Evolutionary conservation across 2,329 filamentous ascomycete species (phyloP).

Genomic region (Alternaria gansuensis): DNA sequence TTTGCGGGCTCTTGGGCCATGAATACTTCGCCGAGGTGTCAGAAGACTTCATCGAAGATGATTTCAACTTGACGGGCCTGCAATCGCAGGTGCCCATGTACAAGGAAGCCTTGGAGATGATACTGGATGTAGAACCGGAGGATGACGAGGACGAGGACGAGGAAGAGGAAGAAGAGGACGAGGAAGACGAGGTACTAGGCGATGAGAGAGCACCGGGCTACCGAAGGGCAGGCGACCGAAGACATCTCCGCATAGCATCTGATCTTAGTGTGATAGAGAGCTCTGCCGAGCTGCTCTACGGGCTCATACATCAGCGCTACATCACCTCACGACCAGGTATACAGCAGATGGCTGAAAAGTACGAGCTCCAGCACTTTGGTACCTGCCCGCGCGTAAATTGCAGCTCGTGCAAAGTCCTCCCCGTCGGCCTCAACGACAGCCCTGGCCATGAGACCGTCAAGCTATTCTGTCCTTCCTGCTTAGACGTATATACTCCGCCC

Average conservation of each 20-base stretch:
- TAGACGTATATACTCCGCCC: slow-evolving; percentile 96
- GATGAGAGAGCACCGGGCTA: slow-evolving; percentile 67
- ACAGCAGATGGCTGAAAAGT: slow-evolving; percentile 99
- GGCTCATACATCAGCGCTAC: slow-evolving; percentile 96
- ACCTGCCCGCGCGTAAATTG: slow-evolving; percentile 95
- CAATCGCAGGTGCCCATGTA: slow-evolving; percentile 98
- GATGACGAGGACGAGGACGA: slow-evolving; percentile 86
- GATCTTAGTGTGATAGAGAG: slow-evolving; percentile 96
- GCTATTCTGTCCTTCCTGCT: slow-evolving; percentile 94
- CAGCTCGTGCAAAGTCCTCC: slow-evolving; percentile 86
- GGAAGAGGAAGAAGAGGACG: slow-evolving; percentile 71
- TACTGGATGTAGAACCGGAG: slow-evolving; percentile 96
- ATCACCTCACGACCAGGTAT: slow-evolving; percentile 96
- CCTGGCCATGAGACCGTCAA: slow-evolving; percentile 98
- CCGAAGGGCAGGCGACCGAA: slow-evolving; percentile 61
- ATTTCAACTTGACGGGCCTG: slow-evolving; percentile 97
- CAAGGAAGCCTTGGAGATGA: slow-evolving; percentile 99
- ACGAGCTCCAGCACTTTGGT: slow-evolving; percentile 95
- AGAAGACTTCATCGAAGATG: slow-evolving; percentile 99
- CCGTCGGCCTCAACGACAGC: slow-evolving; percentile 92
- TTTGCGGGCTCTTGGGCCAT: slow-evolving; percentile 93
- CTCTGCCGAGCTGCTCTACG: slow-evolving; percentile 97
- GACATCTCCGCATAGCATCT: slow-evolving; percentile 86
- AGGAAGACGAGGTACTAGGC: slow-evolving; percentile 54
- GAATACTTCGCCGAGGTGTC: slow-evolving; percentile 99